Base-by-base conservation (phyloP, 768 basidiomycete genomes). In the Tricholoma sp. region DNA sequence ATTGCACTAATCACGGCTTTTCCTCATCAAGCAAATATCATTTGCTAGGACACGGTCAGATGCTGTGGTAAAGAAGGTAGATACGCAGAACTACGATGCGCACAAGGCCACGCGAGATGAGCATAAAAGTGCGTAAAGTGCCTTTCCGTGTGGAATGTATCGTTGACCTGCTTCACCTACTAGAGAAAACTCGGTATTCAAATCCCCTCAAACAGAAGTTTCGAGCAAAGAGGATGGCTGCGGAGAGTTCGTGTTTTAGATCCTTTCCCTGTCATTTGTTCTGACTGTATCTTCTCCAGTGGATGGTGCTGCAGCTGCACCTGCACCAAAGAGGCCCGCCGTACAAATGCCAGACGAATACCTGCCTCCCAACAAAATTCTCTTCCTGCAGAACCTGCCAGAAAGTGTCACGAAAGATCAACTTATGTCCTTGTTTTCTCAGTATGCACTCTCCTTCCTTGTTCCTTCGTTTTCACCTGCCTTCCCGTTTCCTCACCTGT, bases 311-410 rank as follows among this genome's bases (percentile, higher is more conserved):
- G 75, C 83, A 3, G 78, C 88, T 6, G 73, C 77, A 5, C 83
- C 90, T 9, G 83, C 81, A 29, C 73, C 89, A 18, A 91, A 86
- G 72, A 83, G 90, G 43, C 90, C 90, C 21, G 84, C 86, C 62
- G 89, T 97, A 59, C 92, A 95, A 70, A 97, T 98, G 94, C 95
- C 96, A 39, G 97, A 99, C 86, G 97, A 99, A 72, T 98, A 98
- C 72, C 83, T 99, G 6, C 97, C 97, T 1, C 96, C 97, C 37
- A 99, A 99, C 88, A 94, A 95, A 72, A 96, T 98, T 72, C 82
- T 99, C 52, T 99, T 99, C 83, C 71, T 99, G 62, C 97, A 99
- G 74, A 98, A 98, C 69, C 79, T 99, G 21, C 94, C 95, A 18
- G 94, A 97, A 68, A 88, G 73, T 41, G 94, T 94, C 62, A 94